phyloP scores from a whole-genome alignment of 257 asterid genomes.

The Solanum habrochaites region DNA sequence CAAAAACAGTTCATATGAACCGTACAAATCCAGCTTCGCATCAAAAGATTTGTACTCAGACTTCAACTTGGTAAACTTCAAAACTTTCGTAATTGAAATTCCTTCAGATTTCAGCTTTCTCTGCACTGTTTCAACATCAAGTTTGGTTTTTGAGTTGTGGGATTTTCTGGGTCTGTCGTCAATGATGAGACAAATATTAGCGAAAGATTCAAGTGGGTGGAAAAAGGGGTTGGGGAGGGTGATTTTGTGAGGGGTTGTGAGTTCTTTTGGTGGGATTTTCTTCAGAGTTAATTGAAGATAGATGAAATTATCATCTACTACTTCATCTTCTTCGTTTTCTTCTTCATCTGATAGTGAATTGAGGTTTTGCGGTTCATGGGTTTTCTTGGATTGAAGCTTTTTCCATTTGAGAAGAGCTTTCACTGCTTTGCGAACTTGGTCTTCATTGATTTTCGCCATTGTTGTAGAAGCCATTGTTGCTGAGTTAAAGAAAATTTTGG shows the following conservation, averaged over 20 bases:
- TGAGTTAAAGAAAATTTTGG: neutral
- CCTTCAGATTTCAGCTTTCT: conserved; percentile 23
- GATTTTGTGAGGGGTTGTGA: conserved; percentile 39
- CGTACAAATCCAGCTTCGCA: conserved; percentile 33
- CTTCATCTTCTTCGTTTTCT: neutral
- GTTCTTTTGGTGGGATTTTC: conserved; percentile 36
- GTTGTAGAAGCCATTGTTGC: neutral
- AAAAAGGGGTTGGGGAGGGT: conserved; percentile 38
- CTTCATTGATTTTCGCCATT: conserved; percentile 7
- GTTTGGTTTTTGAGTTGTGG: neutral
- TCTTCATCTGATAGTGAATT: neutral
- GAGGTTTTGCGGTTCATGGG: neutral
- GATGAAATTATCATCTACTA: conserved; percentile 9
- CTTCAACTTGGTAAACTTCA: conserved; percentile 57
- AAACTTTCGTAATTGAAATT: conserved; percentile 26
- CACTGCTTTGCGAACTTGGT: conserved; percentile 32
- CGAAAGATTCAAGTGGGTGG: conserved; percentile 4
- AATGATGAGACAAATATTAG: conserved; percentile 48
- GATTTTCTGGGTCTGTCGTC: conserved; percentile 39
- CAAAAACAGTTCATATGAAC: conserved; percentile 47
- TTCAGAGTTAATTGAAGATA: conserved; percentile 60
- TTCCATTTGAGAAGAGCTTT: conserved; percentile 75
- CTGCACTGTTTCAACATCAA: conserved; percentile 38
- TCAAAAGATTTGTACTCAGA: conserved; percentile 56
- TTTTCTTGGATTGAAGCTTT: conserved; percentile 13